phyloP scores from a whole-genome alignment of 1,284 basidiomycete genomes.

The Malassezia globosa region DNA sequence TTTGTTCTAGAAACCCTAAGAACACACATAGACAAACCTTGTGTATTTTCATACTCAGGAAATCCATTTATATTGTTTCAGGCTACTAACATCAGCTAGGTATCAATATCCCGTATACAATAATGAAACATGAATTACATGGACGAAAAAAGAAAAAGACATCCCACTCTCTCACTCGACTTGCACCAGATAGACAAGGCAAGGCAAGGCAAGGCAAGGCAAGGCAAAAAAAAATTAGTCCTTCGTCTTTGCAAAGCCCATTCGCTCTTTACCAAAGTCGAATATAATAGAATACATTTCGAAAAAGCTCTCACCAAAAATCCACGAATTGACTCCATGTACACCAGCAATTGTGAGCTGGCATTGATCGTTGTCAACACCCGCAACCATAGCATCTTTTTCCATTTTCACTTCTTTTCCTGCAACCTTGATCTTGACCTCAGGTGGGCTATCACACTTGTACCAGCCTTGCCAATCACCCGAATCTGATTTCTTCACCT shows the following conservation, averaged over 20 bases:
- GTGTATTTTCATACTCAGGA: too few relatives aligned
- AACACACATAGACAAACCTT: too few relatives aligned
- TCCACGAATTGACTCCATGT: constrained; percentile 42
- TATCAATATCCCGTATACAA: too few relatives aligned
- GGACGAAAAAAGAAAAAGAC: too few relatives aligned
- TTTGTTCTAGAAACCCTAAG: too few relatives aligned
- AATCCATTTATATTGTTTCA: too few relatives aligned
- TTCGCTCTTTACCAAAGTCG: constrained; percentile 45
- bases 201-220: too few relatives aligned
- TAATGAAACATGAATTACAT: too few relatives aligned
- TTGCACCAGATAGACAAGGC: too few relatives aligned
- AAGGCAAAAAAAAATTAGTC: neutral
- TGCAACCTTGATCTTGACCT: constrained; percentile 46
- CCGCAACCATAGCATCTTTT: constrained; percentile 22
- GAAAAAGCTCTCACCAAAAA: constrained; percentile 48
- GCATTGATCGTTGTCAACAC: constrained; percentile 29
- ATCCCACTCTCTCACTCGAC: too few relatives aligned
- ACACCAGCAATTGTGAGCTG: constrained; percentile 39
- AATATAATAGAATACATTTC: constrained; percentile 46
- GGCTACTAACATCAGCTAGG: too few relatives aligned
- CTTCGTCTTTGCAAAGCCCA: constrained; percentile 47
- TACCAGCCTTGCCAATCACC: constrained; percentile 44
- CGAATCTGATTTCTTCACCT: neutral
- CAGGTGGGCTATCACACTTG: constrained; percentile 36
- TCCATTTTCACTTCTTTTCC: constrained; percentile 25